Conservation (phyloP, 768 basidiomycete species). For the Inosperma sp. region DNA sequence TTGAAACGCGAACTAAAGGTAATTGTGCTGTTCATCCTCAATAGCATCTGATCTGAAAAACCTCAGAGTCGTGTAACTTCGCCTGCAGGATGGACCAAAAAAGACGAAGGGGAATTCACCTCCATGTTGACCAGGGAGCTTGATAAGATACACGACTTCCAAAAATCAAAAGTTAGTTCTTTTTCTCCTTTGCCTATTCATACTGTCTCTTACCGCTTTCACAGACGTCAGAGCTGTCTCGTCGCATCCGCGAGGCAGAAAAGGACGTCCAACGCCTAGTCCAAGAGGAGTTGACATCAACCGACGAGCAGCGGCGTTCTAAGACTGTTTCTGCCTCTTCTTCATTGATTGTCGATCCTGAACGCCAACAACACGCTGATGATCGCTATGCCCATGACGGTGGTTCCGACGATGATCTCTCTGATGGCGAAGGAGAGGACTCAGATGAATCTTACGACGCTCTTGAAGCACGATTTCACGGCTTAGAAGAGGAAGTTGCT, state of each 20-base stretch:
- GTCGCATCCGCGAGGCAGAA: conserved; percentile 79
- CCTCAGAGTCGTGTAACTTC: conserved; percentile 17
- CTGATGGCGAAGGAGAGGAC: conserved; percentile 37
- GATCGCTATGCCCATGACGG: conserved; percentile 52
- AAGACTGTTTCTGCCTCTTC: conserved; percentile 17
- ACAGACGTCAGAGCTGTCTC: conserved; percentile 77
- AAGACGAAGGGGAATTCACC: conserved; percentile 82
- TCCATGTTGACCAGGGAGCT: conserved; percentile 76
- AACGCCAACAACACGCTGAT: conserved; percentile 47
- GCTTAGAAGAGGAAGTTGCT: conserved; percentile 91
- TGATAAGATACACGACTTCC: conserved; percentile 92
- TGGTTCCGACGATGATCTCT: conserved; percentile 66
- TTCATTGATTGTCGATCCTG: conserved; percentile 42
- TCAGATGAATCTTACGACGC: conserved; percentile 60
- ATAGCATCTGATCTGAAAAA: background rate
- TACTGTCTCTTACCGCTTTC: background rate
- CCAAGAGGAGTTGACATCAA: conserved; percentile 41
- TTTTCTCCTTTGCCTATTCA: conserved; percentile 3
- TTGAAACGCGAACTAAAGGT: conserved; percentile 92
- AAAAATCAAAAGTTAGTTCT: conserved; percentile 69
- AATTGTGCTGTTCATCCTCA: background rate
- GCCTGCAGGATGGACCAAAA: conserved; percentile 54
- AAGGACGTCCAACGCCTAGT: conserved; percentile 77
- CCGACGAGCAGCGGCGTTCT: conserved; percentile 12
- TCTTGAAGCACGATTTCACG: conserved; percentile 81